A percentile compares a stretch with the other conserved stretches of the same genome.
These are phyloP conservation scores for Sorghum bicolor DNA, from an alignment of 176 grass and related monocot genomes.

Conservation along the genomic window DNA sequence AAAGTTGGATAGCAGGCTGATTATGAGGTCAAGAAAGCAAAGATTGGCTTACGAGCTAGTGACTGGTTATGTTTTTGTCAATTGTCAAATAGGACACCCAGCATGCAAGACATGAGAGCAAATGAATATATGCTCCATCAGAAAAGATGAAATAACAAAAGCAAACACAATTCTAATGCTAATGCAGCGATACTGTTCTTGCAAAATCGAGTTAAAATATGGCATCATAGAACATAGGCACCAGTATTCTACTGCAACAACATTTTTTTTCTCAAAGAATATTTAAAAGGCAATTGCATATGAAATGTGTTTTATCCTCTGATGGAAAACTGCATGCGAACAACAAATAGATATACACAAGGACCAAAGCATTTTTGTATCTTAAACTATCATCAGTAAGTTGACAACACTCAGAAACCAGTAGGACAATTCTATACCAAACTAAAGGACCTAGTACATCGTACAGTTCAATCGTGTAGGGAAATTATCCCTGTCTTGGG, in stretches of 20 bases:
- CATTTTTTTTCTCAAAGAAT: neutral
- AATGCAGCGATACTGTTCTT: neutral
- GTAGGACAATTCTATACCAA: neutral
- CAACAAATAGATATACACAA: neutral
- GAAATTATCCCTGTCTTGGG: neutral
- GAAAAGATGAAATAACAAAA: neutral
- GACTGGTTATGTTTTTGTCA: neutral
- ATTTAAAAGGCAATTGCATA: neutral
- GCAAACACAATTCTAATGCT: neutral
- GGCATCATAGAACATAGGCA: neutral
- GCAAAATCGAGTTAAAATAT: neutral
- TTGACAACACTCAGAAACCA: neutral
- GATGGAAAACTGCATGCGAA: conserved; percentile 14
- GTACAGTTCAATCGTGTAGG: neutral
- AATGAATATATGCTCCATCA: neutral
- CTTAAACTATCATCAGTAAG: neutral
- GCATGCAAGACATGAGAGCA: neutral
- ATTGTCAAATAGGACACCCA: neutral
- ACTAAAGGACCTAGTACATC: conserved; percentile 2
- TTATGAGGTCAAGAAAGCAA: neutral
- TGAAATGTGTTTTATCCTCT: neutral
- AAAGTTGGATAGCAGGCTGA: neutral
- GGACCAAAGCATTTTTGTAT: neutral
- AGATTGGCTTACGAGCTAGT: neutral
- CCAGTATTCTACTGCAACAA: neutral